Base-by-base conservation (phyloP, 371 early-diverging fungal genomes). In the Batkoa obscura region DNA sequence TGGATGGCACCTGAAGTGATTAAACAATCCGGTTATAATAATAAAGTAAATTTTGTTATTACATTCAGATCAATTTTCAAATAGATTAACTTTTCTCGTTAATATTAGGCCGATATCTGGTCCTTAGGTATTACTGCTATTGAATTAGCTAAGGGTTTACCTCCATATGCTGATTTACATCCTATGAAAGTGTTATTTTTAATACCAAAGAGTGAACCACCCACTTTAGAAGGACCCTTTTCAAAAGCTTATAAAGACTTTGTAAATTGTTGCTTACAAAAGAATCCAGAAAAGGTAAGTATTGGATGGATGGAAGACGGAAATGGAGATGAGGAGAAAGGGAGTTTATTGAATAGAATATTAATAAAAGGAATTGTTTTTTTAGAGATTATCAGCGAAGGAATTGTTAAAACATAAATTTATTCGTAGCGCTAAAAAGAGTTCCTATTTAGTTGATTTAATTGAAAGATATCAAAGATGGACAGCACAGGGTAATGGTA, bases 1-100 rank as follows among this genome's bases (percentile, higher is more conserved):
- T 94, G 93, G 89, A 93, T 97, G 90, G 97, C 95, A 1, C 98
- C 98, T 95, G 95, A 98, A 71, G 94, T 98, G 0, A 98, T 99
- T 60, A 81, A 82, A 59, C 87, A 90, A 66, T 84, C 88, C 2
- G 94, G 92, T 10, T 98, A 99, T 62, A 85, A 91, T 68, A 77
- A 77, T 67, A 94, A 92, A 76, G 72, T 71, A 64, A 36, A n/a
- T n/a, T n/a, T n/a, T n/a, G n/a, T n/a, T n/a, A n/a, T n/a, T n/a
- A n/a, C n/a, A n/a, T n/a, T n/a, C n/a, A n/a, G n/a, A n/a, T n/a
- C n/a, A n/a, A n/a, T n/a, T n/a, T n/a, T n/a, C n/a, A n/a, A n/a
- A n/a, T n/a, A n/a, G n/a, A n/a, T n/a, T n/a, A n/a, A n/a, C n/a
- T n/a, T n/a, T n/a, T n/a, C n/a, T n/a, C n/a, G n/a, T n/a, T n/a